phyloP scores from a whole-genome alignment of 345 rosid genomes.

The Noccaea bulbosa region DNA sequence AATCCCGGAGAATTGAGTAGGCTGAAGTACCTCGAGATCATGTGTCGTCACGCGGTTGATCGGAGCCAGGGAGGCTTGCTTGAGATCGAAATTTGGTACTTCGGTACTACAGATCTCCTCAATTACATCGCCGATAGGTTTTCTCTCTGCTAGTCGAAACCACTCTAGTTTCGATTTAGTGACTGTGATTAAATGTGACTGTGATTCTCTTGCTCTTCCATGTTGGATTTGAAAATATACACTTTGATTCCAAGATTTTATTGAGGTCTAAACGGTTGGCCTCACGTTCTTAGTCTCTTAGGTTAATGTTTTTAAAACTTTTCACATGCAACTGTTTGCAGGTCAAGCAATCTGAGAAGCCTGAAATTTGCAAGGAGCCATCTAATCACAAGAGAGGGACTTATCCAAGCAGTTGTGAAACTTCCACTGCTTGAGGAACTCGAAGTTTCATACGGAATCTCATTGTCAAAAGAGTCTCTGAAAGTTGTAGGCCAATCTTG shows the following conservation, averaged over 20 bases:
- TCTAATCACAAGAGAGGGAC: conserved; percentile 46
- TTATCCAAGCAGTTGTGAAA: conserved; percentile 45
- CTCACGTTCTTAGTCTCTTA: too few species aligned
- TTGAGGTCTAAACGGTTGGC: too few species aligned
- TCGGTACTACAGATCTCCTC: conserved; percentile 60
- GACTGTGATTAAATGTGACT: too few species aligned
- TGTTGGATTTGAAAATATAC: too few species aligned
- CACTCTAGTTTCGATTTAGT: too few species aligned
- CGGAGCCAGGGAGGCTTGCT: conserved; percentile 57
- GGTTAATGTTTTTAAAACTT: too few species aligned
- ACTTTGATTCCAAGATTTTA: too few species aligned
- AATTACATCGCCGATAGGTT: conserved; percentile 52
- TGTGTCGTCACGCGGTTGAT: conserved; percentile 61
- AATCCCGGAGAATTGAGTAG: neutral
- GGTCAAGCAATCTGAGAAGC: conserved; percentile 51
- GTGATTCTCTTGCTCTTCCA: too few species aligned
- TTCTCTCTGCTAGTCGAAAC: too few species aligned
- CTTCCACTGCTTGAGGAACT: conserved; percentile 63
- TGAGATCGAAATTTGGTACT: conserved; percentile 49
- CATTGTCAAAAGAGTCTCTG: conserved; percentile 1
- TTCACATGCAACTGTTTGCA: conserved; percentile 24
- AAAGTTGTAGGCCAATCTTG: conserved; percentile 33
- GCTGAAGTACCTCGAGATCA: neutral
- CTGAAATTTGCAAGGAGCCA: conserved; percentile 48
- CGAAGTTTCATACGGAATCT: conserved; percentile 45